Conservation (phyloP, 2,329 filamentous ascomycete species). For the Fusarium agapanthi region DNA sequence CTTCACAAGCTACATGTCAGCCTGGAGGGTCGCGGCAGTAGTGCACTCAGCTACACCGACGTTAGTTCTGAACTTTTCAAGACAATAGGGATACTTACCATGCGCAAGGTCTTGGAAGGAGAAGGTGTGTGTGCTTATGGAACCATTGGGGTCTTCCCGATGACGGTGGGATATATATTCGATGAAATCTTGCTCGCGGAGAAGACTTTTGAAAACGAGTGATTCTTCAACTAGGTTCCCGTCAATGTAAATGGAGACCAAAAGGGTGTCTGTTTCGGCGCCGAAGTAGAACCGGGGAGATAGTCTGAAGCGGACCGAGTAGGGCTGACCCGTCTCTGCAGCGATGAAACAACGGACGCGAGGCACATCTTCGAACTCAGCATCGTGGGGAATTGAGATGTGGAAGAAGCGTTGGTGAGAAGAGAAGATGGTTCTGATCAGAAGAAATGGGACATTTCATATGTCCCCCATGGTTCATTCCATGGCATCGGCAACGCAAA, state of each 20-base stretch:
- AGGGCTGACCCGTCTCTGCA: too few relatives aligned
- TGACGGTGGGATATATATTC: neutral
- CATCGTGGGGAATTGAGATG: neutral
- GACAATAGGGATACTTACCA: neutral
- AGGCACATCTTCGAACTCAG: too few relatives aligned
- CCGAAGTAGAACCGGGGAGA: neutral
- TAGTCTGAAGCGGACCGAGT: neutral
- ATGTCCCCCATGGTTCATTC: neutral
- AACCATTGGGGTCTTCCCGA: neutral
- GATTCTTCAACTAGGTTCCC: neutral
- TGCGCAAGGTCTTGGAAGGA: neutral
- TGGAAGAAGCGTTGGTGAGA: neutral
- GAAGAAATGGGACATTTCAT: neutral
- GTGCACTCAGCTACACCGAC: neutral
- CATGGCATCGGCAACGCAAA: rapidly evolving
- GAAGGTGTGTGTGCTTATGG: neutral
- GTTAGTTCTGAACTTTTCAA: neutral
- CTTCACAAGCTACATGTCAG: neutral
- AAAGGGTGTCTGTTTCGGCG: neutral
- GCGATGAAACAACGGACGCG: too few relatives aligned
- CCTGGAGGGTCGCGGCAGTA: neutral
- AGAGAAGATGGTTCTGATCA: neutral
- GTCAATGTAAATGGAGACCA: neutral
- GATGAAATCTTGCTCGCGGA: neutral
- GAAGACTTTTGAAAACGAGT: neutral